Conservation (phyloP, 805 yeast species). For the Isabelozyma heimii region DNA sequence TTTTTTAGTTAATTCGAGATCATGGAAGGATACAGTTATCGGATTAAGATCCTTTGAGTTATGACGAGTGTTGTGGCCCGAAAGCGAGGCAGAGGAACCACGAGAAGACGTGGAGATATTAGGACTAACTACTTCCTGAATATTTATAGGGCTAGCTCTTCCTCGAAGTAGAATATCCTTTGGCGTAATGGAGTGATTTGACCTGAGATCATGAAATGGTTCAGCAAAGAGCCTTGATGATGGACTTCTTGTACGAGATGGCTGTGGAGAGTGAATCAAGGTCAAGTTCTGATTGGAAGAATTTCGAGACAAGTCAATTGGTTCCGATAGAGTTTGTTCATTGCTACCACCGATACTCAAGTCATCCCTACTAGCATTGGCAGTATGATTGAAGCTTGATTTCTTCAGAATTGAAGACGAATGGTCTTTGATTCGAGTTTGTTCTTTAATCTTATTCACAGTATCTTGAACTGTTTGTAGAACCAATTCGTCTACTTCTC, state of each 20-base stretch:
- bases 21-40: conserved; percentile 20
- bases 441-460: conserved; percentile 49
- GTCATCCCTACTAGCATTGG: conserved; percentile 1
- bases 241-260: conserved; percentile 31
- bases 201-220: conserved; percentile 9
- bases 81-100: conserved; percentile 1
- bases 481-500: conserved; percentile 73
- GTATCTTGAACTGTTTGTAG: conserved; percentile 62
- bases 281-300: not conserved
- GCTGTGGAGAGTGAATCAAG: conserved; percentile 30
- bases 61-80: conserved; percentile 8
- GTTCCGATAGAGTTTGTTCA: conserved; percentile 6
- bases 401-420: not conserved
- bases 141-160: conserved; percentile 9
- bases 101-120: conserved; percentile 4
- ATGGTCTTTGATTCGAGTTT: conserved; percentile 12
- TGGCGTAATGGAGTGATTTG: conserved; percentile 43
- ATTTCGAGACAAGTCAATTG: conserved; percentile 1
- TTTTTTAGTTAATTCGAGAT: conserved; percentile 22
- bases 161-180: conserved; percentile 37
- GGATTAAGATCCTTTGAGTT: conserved; percentile 17
- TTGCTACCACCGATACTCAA: conserved; percentile 11
- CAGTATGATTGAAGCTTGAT: conserved; percentile 1
- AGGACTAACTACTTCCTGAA: not conserved
- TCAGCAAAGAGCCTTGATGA: conserved; percentile 12